A percentile compares a stretch with the other conserved stretches of the same genome.
phyloP scores from a whole-genome alignment of 2,329 filamentous ascomycete genomes.

The Balansia obtecta region DNA sequence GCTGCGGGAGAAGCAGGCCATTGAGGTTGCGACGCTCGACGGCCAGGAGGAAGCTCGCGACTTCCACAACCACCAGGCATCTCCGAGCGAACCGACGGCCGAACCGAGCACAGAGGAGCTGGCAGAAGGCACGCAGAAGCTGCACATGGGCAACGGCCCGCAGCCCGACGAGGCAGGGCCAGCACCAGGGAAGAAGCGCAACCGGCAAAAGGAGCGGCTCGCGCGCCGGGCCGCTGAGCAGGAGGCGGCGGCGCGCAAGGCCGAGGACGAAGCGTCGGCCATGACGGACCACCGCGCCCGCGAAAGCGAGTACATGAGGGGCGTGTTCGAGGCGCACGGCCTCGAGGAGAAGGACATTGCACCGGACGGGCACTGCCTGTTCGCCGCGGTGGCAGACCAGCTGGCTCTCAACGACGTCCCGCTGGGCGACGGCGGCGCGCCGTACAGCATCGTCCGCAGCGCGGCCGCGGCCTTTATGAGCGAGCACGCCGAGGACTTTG shows the following conservation, averaged over 20 bases:
- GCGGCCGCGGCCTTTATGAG: slow-evolving; percentile 69
- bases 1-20: slow-evolving; percentile 53
- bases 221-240: slow-evolving; percentile 81
- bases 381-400: slow-evolving; percentile 46
- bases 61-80: no score
- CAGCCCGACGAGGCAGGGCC: no score
- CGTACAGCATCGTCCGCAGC: slow-evolving; percentile 56
- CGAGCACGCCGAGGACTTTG: slow-evolving; percentile 66
- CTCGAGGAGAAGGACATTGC: slow-evolving; percentile 68
- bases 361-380: slow-evolving; percentile 91
- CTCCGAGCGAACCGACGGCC: no score
- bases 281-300: slow-evolving; percentile 61
- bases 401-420: slow-evolving; percentile 1
- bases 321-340: slow-evolving; percentile 47
- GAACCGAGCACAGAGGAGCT: no score
- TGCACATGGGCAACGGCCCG: neutral
- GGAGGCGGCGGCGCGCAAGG: slow-evolving; percentile 53
- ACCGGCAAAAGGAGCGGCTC: slow-evolving; percentile 81
- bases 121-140: slow-evolving; percentile 4
- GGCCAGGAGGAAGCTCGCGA: no score
- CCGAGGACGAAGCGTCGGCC: slow-evolving; percentile 60
- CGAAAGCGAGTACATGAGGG: slow-evolving; percentile 60
- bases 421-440: slow-evolving; percentile 14
- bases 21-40: slow-evolving; percentile 37
- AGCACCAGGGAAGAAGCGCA: slow-evolving; percentile 54